Percentiles rank a stretch among this genome's conserved stretches.
phyloP scores from a whole-genome alignment of 768 basidiomycete genomes.

The Kockovaella imperatae region DNA sequence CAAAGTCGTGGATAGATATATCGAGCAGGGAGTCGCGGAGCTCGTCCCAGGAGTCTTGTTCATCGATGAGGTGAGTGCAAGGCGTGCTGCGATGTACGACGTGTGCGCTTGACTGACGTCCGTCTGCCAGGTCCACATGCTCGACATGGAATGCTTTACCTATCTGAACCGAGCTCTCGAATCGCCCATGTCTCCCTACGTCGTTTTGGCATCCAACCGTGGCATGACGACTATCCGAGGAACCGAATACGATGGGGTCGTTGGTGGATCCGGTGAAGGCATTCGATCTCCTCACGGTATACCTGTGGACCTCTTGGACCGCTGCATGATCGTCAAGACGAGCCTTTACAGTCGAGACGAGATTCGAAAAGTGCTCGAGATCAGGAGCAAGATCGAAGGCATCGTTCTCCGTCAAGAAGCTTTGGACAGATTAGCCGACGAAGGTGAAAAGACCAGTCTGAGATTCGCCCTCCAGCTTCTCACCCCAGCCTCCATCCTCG shows the following conservation, averaged over 20 bases:
- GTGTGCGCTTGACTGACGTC: neutral
- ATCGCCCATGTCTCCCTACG: conserved; percentile 93
- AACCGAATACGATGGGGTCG: conserved; percentile 52
- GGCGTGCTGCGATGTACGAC: neutral
- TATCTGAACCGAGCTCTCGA: conserved; percentile 94
- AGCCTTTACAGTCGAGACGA: conserved; percentile 73
- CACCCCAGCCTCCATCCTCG: conserved; percentile 82
- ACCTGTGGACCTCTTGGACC: conserved; percentile 85
- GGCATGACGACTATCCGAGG: conserved; percentile 88
- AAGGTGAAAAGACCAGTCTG: conserved; percentile 74
- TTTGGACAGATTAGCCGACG: conserved; percentile 67
- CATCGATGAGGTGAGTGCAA: conserved; percentile 78
- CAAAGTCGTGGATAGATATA: conserved; percentile 93
- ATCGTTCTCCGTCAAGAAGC: conserved; percentile 67
- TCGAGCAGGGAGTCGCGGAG: conserved; percentile 97
- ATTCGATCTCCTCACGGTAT: conserved; percentile 87
- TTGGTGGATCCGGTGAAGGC: conserved; percentile 50
- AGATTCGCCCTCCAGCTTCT: conserved; percentile 85
- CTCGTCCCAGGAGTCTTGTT: conserved; percentile 96
- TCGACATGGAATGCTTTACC: conserved; percentile 98
- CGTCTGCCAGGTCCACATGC: conserved; percentile 80
- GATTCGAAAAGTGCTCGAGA: conserved; percentile 74
- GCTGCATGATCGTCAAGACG: conserved; percentile 93
- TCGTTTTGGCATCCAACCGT: conserved; percentile 92
- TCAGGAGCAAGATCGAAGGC: conserved; percentile 80